These are phyloP conservation scores for Colletotrichum tropicale DNA, from an alignment of 2,329 filamentous ascomycete species.

Conservation along the genomic window DNA sequence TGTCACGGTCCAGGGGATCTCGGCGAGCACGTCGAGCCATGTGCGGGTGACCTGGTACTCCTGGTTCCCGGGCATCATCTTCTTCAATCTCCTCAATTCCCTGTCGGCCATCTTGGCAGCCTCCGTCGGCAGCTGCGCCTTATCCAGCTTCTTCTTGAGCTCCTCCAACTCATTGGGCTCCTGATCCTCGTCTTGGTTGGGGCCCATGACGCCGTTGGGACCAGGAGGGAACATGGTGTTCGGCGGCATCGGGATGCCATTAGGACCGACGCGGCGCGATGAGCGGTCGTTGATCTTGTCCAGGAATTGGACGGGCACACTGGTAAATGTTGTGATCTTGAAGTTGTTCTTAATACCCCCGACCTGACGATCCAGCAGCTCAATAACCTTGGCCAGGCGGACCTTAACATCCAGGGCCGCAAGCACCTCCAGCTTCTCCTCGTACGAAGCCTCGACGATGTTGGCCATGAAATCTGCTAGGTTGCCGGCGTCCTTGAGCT, in stretches of 20 bases:
- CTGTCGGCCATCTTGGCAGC: slow-evolving; percentile 89
- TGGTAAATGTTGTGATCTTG: slow-evolving; percentile 80
- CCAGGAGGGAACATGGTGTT: slow-evolving; percentile 24
- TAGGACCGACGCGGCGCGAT: slow-evolving; percentile 10
- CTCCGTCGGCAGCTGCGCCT: slow-evolving; percentile 80
- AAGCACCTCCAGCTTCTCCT: slow-evolving; percentile 89
- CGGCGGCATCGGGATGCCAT: slow-evolving; percentile 15
- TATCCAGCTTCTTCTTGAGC: slow-evolving; percentile 84
- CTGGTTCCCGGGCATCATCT: slow-evolving; percentile 95
- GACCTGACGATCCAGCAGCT: slow-evolving; percentile 83
- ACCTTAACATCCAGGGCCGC: slow-evolving; percentile 80
- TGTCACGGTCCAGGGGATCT: slow-evolving; percentile 88
- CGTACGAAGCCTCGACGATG: slow-evolving; percentile 82
- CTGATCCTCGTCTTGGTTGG: slow-evolving; percentile 69
- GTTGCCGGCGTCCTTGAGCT: slow-evolving; percentile 79
- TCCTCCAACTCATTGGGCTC: slow-evolving; percentile 91
- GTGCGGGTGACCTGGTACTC: slow-evolving; percentile 94
- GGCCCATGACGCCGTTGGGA: slow-evolving; percentile 35
- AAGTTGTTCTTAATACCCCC: slow-evolving; percentile 85
- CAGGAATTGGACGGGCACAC: slow-evolving; percentile 66
- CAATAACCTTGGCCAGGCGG: slow-evolving; percentile 80
- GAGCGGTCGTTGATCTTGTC: slow-evolving; percentile 50
- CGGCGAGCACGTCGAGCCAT: slow-evolving; percentile 90
- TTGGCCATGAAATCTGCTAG: slow-evolving; percentile 98
- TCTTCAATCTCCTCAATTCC: slow-evolving; percentile 85